phyloP scores from a whole-genome alignment of 345 rosid genomes.

The Balakata baccata region DNA sequence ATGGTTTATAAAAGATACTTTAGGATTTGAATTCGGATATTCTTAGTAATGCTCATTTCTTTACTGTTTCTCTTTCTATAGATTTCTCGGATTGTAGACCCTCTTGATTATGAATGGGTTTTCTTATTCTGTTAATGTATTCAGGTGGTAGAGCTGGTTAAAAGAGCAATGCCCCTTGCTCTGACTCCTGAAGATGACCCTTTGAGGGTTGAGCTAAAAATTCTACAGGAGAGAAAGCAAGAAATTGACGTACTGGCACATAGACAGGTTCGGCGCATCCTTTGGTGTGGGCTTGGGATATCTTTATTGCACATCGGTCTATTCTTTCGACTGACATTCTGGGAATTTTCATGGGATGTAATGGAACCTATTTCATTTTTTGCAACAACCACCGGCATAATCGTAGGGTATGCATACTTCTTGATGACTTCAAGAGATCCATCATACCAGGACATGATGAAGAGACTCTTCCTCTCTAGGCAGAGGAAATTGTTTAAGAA shows the following conservation, averaged over 20 bases:
- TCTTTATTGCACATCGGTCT: conserved; percentile 56
- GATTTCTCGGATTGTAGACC: neutral
- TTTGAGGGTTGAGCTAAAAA: conserved; percentile 55
- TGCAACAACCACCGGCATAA: conserved; percentile 60
- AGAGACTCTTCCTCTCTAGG: conserved; percentile 81
- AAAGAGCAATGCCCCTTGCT: conserved; percentile 76
- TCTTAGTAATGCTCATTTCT: neutral
- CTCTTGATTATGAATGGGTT: neutral
- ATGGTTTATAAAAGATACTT: neutral
- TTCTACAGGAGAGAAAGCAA: conserved; percentile 67
- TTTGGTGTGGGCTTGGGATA: conserved; percentile 68
- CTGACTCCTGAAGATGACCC: conserved; percentile 64
- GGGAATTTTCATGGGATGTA: conserved; percentile 99
- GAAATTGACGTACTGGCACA: conserved; percentile 86
- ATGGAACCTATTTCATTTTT: conserved; percentile 96
- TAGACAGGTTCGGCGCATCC: conserved; percentile 75
- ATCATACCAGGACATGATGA: conserved; percentile 91
- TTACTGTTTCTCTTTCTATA: neutral
- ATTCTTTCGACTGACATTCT: conserved; percentile 88
- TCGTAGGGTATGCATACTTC: conserved; percentile 87
- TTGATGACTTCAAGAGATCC: conserved; percentile 83
- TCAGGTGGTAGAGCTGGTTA: conserved; percentile 84
- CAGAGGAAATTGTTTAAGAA: conserved; percentile 72
- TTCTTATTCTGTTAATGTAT: neutral
- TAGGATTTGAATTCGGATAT: conserved; percentile 1